Evolutionary conservation across 257 asterid genomes (phyloP), one percentile per base, ranked within the genome.

Genomic region (Craterostigma plantagineum): DNA sequence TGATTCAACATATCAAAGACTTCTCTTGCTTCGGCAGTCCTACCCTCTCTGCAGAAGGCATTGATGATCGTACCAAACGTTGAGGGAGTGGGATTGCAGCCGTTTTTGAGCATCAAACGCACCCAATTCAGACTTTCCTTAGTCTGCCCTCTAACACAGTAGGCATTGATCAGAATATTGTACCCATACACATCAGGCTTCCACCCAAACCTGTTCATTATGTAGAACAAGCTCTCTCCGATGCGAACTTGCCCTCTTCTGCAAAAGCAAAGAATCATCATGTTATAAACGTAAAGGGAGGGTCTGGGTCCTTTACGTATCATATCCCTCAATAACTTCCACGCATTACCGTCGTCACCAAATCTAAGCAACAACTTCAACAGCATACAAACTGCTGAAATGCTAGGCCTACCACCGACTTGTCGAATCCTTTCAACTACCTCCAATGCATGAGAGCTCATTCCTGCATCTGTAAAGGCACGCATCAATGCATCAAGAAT

Each of bases 1-100:
- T 66, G 77, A 48, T 61, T 68, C 80, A 71, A 68, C 57, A 58
- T 68, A 16, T 74, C 73, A 40, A 82, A 76, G 33, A 82, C 33
- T 46, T 63, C 70, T 61, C 81, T 72, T 14, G 98, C 98, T 58
- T 66, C 72, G 43, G 45, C 60, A 61, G 79, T 48, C 59, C 79
- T 82, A 33, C 95, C 98, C 66, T 82, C 83, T 65, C 72, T 82
- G 71, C 92, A 82, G 14, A 82, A 68, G 8, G 83, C 80, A 53
- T 53, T 63, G 50, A 87, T 70, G 49, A 82, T 18, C 0, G 87
- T 68, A 16, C 68, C 51, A 63, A 75, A 82, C 2, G 95, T 87
- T n/a, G 64, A 60, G 1, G 47, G 44, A 62, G 59, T 87, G 16
- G 95, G 98, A 17, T 23, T 10, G 52, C 84, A 72, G 51, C 91